These are phyloP conservation scores for Pascua sp. DNA, from an alignment of 1,284 basidiomycete genomes.

Conservation along the genomic window DNA sequence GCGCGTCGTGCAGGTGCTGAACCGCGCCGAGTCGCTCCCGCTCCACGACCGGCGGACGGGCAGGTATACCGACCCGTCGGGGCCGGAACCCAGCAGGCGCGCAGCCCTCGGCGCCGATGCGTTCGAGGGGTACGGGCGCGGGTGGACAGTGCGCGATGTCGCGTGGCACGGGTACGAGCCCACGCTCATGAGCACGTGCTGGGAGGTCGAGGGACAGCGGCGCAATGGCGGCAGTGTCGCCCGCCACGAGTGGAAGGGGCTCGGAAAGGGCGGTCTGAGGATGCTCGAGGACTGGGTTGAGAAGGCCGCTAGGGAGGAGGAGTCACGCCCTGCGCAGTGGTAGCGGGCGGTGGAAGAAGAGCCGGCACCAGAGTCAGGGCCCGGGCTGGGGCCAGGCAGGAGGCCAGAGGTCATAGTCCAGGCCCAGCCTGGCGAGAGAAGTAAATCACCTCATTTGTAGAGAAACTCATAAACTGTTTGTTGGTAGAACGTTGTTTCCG, in stretches of 20 bases:
- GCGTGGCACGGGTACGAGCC: slow-evolving; percentile 61
- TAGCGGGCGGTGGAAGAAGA: not conserved
- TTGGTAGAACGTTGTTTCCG: no score
- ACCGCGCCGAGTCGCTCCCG: slow-evolving; percentile 71
- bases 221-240: slow-evolving; percentile 69
- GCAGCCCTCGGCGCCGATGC: slow-evolving; percentile 57
- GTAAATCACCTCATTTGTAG: no score
- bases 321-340: not conserved
- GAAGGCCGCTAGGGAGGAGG: slow-evolving; percentile 51
- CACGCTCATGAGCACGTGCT: slow-evolving; percentile 83
- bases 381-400: no score
- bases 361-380: no score
- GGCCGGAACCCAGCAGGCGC: slow-evolving; percentile 34
- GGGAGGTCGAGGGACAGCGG: slow-evolving; percentile 59
- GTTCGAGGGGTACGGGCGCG: slow-evolving; percentile 16
- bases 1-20: slow-evolving; percentile 59
- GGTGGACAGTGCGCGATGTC: slow-evolving; percentile 65
- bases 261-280: slow-evolving; percentile 62
- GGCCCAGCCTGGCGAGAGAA: no score
- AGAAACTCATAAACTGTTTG: no score
- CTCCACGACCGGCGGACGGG: slow-evolving; percentile 51
- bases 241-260: slow-evolving; percentile 89
- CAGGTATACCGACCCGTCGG: slow-evolving; percentile 42
- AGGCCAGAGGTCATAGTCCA: no score
- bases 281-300: slow-evolving; percentile 72